These are phyloP conservation scores for Colletotrichum somersetense DNA, from an alignment of 2,329 filamentous ascomycete genomes.

Conservation along the genomic window DNA sequence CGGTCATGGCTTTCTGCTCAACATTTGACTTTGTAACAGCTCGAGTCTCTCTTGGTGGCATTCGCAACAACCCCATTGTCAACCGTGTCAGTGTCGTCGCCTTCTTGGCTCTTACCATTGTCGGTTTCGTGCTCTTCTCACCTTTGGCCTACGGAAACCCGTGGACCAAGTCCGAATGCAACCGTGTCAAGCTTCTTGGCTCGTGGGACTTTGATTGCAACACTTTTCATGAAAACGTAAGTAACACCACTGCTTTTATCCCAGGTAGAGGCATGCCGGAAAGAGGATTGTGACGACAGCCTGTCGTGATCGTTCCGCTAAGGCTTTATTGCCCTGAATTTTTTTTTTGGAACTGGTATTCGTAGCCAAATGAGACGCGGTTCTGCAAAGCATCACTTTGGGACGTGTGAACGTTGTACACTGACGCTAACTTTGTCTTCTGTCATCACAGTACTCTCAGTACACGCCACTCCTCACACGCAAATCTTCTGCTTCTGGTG, in stretches of 20 bases:
- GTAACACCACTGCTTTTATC: conserved; percentile 58
- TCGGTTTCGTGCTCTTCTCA: conserved; percentile 85
- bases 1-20: conserved; percentile 89
- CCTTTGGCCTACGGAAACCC: conserved; percentile 92
- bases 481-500: conserved; percentile 21
- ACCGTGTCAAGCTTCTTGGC: conserved; percentile 85
- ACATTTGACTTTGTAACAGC: conserved; percentile 87
- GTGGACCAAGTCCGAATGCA: conserved; percentile 93
- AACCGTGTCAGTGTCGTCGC: conserved; percentile 79
- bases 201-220: conserved; percentile 99
- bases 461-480: conserved; percentile 31
- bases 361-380: conserved; percentile 36
- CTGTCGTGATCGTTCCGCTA: background rate
- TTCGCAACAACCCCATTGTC: conserved; percentile 77
- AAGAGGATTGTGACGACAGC: conserved; percentile 39
- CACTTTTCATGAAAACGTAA: conserved; percentile 88
- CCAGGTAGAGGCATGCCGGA: conserved; percentile 53
- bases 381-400: conserved; percentile 15
- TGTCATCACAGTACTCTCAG: conserved; percentile 39
- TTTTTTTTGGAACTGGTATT: conserved; percentile 8
- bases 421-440: conserved; percentile 24
- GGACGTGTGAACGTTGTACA: conserved; percentile 4
- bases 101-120: conserved; percentile 80
- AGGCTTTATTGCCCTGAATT: background rate
- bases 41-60: conserved; percentile 75